Percentiles rank a stretch among this genome's conserved stretches.
These are phyloP conservation scores for Saccharomycopsis javanensis DNA, from an alignment of 805 yeast genomes.

Conservation along the genomic window DNA sequence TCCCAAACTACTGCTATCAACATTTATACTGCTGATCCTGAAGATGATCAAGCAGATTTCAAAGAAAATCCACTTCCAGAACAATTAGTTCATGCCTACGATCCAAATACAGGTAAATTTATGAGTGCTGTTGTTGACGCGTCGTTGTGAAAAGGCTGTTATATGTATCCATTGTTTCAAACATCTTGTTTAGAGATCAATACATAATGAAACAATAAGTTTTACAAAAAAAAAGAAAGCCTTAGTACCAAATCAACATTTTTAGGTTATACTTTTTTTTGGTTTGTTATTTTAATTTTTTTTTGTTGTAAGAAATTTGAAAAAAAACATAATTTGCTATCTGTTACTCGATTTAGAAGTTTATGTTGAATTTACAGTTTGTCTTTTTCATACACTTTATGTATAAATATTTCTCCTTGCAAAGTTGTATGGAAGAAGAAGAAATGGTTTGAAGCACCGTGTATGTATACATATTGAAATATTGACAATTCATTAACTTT, in stretches of 20 bases:
- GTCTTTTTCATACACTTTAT: no score
- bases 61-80: constrained; percentile 83
- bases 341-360: background rate
- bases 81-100: constrained; percentile 70
- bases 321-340: no score
- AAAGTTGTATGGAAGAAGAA: no score
- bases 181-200: no score
- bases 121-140: constrained; percentile 71
- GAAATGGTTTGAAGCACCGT: background rate
- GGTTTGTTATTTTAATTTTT: no score
- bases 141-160: constrained; percentile 29
- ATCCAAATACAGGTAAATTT: constrained; percentile 43
- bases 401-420: no score
- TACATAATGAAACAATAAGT: no score
- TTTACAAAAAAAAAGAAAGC: no score
- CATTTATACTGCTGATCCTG: constrained; percentile 66
- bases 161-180: no score
- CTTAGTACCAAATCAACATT: no score
- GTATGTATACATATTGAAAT: background rate
- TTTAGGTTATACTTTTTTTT: no score
- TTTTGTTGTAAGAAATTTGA: no score
- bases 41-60: constrained; percentile 47
- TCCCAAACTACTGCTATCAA: constrained; percentile 81
- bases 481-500: background rate
- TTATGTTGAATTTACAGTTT: background rate